phyloP scores from a whole-genome alignment of 2,329 filamentous ascomycete genomes.

The Sclerotinia spermophila region DNA sequence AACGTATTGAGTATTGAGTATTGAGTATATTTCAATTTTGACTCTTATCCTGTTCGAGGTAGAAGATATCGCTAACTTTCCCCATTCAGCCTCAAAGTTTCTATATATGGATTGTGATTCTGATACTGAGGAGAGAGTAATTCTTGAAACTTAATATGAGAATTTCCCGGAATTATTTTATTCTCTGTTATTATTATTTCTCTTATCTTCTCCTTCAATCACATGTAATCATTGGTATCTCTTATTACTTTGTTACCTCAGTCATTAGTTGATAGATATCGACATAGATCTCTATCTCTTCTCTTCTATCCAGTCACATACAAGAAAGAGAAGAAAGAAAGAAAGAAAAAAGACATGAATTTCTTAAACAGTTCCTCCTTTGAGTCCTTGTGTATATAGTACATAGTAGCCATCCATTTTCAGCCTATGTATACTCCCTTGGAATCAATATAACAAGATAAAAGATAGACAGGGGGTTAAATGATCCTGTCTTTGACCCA shows the following conservation, averaged over 20 bases:
- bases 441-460: neutral
- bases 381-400: neutral
- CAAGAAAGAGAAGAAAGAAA: neutral
- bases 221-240: neutral
- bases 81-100: neutral
- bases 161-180: neutral
- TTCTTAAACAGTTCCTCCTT: neutral
- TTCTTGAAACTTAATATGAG: neutral
- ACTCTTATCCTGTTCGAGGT: neutral
- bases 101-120: neutral
- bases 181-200: neutral
- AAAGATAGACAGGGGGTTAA: neutral
- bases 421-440: neutral
- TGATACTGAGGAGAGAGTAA: neutral
- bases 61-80: neutral
- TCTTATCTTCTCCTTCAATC: neutral
- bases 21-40: neutral
- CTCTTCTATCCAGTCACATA: neutral
- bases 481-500: neutral
- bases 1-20: no score
- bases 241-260: neutral
- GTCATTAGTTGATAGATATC: neutral
- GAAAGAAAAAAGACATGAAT: neutral
- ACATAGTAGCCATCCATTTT: no score
- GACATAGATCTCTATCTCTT: neutral